Conservation (phyloP, 2,329 filamentous ascomycete species). For the Aspergillus latus region DNA sequence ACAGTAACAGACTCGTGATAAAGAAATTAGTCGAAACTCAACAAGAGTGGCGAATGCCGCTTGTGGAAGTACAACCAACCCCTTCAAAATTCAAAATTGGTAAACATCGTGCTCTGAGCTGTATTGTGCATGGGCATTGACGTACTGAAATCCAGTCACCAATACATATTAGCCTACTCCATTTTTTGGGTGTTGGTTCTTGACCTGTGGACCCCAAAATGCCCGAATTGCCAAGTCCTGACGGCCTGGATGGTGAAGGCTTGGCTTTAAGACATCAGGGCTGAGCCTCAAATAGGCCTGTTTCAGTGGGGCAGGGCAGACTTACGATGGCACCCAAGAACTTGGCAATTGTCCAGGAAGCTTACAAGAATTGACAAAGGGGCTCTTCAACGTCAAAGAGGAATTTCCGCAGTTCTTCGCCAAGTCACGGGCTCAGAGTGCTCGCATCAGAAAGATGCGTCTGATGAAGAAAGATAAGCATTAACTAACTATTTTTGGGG, state of each 20-base stretch:
- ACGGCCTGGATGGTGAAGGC: neutral
- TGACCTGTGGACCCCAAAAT: neutral
- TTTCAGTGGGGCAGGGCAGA: neutral
- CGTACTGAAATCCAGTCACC: no score
- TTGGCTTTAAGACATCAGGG: neutral
- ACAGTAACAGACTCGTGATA: neutral
- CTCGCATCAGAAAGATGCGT: neutral
- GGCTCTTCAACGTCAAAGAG: no score
- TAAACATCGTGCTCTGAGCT: no score
- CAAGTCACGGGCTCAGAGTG: no score
- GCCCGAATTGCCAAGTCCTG: no score
- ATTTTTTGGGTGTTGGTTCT: neutral
- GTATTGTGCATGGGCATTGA: no score
- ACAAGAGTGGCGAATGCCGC: neutral
- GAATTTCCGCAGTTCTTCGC: no score
- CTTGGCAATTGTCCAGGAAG: neutral
- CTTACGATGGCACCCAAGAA: neutral
- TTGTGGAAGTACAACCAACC: neutral
- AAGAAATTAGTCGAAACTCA: neutral
- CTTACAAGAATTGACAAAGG: no score
- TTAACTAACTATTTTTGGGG: neutral
- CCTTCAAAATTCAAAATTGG: no score
- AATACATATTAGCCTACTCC: neutral
- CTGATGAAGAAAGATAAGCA: neutral
- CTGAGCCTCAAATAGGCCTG: constrained; percentile 1